Base-by-base conservation (phyloP, 768 basidiomycete genomes). In the Tylopilus felleus region DNA sequence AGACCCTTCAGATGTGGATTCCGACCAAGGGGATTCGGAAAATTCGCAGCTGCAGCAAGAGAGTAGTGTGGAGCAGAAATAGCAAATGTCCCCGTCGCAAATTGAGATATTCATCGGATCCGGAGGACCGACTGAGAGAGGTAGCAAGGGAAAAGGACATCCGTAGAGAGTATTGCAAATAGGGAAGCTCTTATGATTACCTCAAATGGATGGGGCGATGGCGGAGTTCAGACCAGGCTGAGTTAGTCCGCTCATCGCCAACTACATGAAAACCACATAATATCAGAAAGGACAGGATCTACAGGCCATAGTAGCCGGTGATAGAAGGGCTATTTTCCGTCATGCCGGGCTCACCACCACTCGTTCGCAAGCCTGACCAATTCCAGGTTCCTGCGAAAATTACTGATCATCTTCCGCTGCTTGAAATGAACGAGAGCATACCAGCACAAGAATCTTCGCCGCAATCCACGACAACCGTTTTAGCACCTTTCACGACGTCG, bases 401-500 rank as follows among this genome's bases (percentile, higher is more conserved):
- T 1, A 14, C 53, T 8, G 3, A n/a, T 45, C 19, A 60, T 36
- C 4, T 13, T 17, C 5, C 5, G 22, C 17, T 36, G 2, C 31
- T 22, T 42, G 21, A 44, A 40, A 43, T 23, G 8, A 50, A 19
- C 6, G 16, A 14, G 45, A 19, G 48, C 70, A 23, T 59, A 80
- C 81, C 81, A 27, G 65, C 71, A 67, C 83, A 85, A 27, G 79
- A 68, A 1, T 73, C 75, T 3, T 35, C 27, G 44, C 84, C 85
- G 59, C 84, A 86, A 62, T 84, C 78, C 4, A 85, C 75, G 12
- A 77, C 78, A 39, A 82, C 76, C 42, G 66, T 72, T 50, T 75
- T 53, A 3, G 80, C 85, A 23, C 64, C 63, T 49, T 65, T 71
- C 27, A 46, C 60, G 22, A 85, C 80, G 0, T 69, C 57, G 44